Evolutionary conservation across 2,329 filamentous ascomycete genomes (phyloP), one percentile per base, ranked within the genome.

Genomic region (Diaporthe ilicicola): DNA sequence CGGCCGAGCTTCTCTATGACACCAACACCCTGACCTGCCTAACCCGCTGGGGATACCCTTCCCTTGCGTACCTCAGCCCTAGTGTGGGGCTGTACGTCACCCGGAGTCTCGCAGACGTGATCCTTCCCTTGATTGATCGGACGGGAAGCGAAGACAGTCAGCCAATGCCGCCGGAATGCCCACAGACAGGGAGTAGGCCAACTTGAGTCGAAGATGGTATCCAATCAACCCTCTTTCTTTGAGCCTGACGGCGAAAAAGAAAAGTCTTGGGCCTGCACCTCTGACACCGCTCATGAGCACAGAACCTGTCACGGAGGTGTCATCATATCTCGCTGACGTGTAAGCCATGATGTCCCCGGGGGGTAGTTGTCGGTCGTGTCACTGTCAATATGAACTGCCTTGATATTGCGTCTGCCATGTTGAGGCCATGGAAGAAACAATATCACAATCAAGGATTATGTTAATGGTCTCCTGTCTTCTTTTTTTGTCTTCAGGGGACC

Each of bases 81-180:
- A 59, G 55, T 27, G 68, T 72, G 68, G 71, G 34, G 68, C 44
- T 53, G 48, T 72, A 66, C 71, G 71, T 72, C 71, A 72, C 71
- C 53, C 53, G 53, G 53, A 68, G 53, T 51, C 54, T 44, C 66
- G 17, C 39, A 37, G 68, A 27, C 44, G 62, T 39, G 29, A 50
- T 50, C 53, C 53, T 44, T 50, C 37, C 37, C 42, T 56, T 56
- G 29, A 39, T 44, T 54, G 51, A 54, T 56, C 53, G 65, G 65
- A 68, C 65, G 65, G 65, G 65, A 68, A 39, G 51, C 53, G 65
- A 50, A 59, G 29, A 59, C 53, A 48, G 53, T 59, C 65, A 68
- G 53, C 65, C 42, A 48, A 55, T 56, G 51, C 27, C 65, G 44
- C 37, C 50, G 37, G 50, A 46, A 46, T 56, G 64, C 24, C 62